A percentile compares a stretch with the other conserved stretches of the same genome.
Evolutionary conservation across 2,329 filamentous ascomycete species (phyloP).

Genomic region (Ascochyta koolunga): DNA sequence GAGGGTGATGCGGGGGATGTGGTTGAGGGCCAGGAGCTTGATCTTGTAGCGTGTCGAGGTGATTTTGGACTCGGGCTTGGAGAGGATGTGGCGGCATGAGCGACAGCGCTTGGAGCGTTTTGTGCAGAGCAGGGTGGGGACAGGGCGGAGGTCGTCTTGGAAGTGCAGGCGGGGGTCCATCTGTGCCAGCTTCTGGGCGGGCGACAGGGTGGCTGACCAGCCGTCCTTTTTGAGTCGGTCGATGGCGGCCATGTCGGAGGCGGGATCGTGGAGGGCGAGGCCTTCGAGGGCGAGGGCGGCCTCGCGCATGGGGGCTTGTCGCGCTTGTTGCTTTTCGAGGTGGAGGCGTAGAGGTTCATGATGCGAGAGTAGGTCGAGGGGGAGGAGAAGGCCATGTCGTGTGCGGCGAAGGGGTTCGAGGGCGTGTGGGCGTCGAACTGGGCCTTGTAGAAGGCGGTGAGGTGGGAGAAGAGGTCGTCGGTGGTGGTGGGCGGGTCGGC

Average conservation of each 20-base stretch:
- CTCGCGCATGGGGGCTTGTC: constrained; percentile 79
- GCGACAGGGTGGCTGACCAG: constrained; percentile 67
- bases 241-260: constrained; percentile 66
- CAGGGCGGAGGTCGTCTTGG: constrained; percentile 75
- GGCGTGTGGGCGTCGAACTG: constrained; percentile 68
- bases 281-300: constrained; percentile 74
- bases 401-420: constrained; percentile 51
- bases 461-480: constrained; percentile 74
- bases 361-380: constrained; percentile 84
- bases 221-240: constrained; percentile 62
- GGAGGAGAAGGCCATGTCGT: constrained; percentile 67
- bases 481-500: constrained; percentile 59
- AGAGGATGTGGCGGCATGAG: constrained; percentile 90
- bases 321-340: constrained; percentile 62
- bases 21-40: constrained; percentile 80
- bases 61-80: constrained; percentile 91
- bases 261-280: constrained; percentile 65
- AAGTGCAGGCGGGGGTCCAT: constrained; percentile 63
- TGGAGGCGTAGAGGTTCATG: constrained; percentile 81
- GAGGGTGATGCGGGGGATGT: constrained; percentile 83
- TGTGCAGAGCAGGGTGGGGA: constrained; percentile 82
- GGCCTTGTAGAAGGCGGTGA: constrained; percentile 80
- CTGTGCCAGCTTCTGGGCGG: constrained; percentile 60
- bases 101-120: constrained; percentile 95
- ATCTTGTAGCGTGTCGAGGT: constrained; percentile 90